A percentile compares a stretch with the other conserved stretches of the same genome.
phyloP scores from a whole-genome alignment of 2,329 filamentous ascomycete genomes.

The Aspergillus alliaceus region DNA sequence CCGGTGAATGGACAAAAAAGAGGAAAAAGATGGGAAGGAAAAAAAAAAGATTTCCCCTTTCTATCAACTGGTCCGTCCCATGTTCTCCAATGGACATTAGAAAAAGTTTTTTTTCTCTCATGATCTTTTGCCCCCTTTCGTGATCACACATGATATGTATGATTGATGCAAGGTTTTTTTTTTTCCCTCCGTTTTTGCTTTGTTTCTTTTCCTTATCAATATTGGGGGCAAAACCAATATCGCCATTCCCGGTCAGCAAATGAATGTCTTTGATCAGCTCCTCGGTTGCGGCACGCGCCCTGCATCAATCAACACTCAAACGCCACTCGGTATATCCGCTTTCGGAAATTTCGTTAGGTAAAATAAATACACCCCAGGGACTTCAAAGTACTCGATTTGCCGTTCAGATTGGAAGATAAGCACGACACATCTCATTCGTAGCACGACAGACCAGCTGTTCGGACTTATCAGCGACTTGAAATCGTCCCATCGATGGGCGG shows the following conservation, averaged over 20 bases:
- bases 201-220: not conserved
- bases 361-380: slow-evolving; percentile 13
- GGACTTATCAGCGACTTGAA: not conserved
- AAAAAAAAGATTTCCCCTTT: too few species aligned
- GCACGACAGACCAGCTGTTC: slow-evolving; percentile 1
- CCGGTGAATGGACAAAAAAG: not conserved
- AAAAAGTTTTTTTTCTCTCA: not conserved
- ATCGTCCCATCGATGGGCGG: not conserved
- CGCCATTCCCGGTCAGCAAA: not conserved
- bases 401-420: slow-evolving; percentile 16
- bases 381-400: not conserved
- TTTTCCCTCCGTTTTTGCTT: too few species aligned
- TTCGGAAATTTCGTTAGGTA: slow-evolving; percentile 22
- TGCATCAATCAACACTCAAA: not conserved
- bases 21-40: not conserved
- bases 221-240: not conserved
- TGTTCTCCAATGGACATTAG: too few species aligned
- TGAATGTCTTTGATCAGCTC: not conserved
- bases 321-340: slow-evolving; percentile 15
- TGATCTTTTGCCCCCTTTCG: not conserved
- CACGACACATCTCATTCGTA: slow-evolving; percentile 14
- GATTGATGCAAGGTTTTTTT: not conserved
- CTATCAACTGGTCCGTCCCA: too few species aligned
- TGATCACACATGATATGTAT: not conserved
- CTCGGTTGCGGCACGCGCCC: slow-evolving; percentile 3